Percentiles rank a stretch among this genome's conserved stretches.
These are phyloP conservation scores for Arxiozyma telluris DNA, from an alignment of 1,139 yeast species.

Conservation along the genomic window DNA sequence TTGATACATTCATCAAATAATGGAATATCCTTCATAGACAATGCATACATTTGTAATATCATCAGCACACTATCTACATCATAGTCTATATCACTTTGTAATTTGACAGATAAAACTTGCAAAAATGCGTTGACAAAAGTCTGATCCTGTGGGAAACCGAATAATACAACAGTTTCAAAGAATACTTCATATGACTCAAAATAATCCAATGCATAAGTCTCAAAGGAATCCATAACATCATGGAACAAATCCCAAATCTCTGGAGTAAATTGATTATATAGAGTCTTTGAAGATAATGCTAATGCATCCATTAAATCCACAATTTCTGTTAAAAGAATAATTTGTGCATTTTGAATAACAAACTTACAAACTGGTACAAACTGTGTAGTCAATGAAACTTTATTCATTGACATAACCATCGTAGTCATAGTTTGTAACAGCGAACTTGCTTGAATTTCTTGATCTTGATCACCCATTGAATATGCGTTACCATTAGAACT, in stretches of 20 bases:
- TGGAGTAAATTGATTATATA: conserved; percentile 29
- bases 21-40: conserved; percentile 33
- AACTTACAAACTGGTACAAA: conserved; percentile 65
- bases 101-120: conserved; percentile 26
- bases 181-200: conserved; percentile 71
- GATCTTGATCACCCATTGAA: conserved; percentile 52
- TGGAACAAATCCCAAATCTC: conserved; percentile 33
- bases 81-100: conserved; percentile 33
- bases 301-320: conserved; percentile 55
- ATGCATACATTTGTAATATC: conserved; percentile 29
- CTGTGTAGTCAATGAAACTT: conserved; percentile 62
- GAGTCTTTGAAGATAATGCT: conserved; percentile 26
- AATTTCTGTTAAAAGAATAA: conserved; percentile 70
- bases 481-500: conserved; percentile 33
- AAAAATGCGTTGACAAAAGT: conserved; percentile 32
- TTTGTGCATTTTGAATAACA: conserved; percentile 56
- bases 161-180: conserved; percentile 65
- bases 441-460: conserved; percentile 84
- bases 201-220: conserved; percentile 50
- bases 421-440: conserved; percentile 82
- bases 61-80: conserved; percentile 37
- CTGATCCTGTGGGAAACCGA: conserved; percentile 46
- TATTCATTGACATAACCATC: conserved; percentile 73
- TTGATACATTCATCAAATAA: conserved; percentile 26
- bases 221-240: conserved; percentile 40